phyloP scores from a whole-genome alignment of 192 early-diverging fungal genomes.

The Endogone sp. region DNA sequence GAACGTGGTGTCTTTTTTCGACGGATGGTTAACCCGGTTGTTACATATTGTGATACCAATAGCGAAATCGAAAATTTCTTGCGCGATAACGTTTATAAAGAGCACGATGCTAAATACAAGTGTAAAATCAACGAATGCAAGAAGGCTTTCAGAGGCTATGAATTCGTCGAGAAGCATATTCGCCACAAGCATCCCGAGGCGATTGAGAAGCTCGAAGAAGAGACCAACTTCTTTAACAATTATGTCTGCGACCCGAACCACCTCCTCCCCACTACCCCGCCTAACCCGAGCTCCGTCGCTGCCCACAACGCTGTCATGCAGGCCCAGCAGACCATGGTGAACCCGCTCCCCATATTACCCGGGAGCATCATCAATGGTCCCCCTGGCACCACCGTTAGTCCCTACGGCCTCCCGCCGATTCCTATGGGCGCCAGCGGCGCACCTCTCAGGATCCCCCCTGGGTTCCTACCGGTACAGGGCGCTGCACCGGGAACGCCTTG shows the following conservation, averaged over 20 bases:
- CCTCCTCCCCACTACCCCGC: constrained; percentile 35
- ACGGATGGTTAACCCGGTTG: not conserved
- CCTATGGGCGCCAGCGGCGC: constrained; percentile 19
- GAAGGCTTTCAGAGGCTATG: constrained; percentile 92
- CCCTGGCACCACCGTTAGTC: not conserved
- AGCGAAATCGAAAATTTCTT: constrained; percentile 53
- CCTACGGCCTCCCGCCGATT: constrained; percentile 8
- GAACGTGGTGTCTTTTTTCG: not conserved
- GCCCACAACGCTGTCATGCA: not conserved
- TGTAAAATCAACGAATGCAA: constrained; percentile 73
- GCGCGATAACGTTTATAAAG: constrained; percentile 48
- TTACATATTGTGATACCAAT: not conserved
- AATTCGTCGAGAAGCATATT: constrained; percentile 95
- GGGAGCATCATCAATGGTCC: not conserved
- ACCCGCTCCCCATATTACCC: not conserved
- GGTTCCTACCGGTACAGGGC: constrained; percentile 28
- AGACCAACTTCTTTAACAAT: constrained; percentile 81
- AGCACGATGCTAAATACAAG: constrained; percentile 81
- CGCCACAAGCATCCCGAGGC: constrained; percentile 81
- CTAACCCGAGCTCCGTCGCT: not conserved
- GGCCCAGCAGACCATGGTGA: not conserved
- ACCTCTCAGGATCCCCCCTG: constrained; percentile 23
- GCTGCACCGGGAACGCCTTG: constrained; percentile 43
- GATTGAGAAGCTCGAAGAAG: constrained; percentile 54
- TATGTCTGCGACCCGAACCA: constrained; percentile 87